These are phyloP conservation scores for Phaeosphaeria sp. DNA, from an alignment of 2,329 filamentous ascomycete species.

Conservation along the genomic window DNA sequence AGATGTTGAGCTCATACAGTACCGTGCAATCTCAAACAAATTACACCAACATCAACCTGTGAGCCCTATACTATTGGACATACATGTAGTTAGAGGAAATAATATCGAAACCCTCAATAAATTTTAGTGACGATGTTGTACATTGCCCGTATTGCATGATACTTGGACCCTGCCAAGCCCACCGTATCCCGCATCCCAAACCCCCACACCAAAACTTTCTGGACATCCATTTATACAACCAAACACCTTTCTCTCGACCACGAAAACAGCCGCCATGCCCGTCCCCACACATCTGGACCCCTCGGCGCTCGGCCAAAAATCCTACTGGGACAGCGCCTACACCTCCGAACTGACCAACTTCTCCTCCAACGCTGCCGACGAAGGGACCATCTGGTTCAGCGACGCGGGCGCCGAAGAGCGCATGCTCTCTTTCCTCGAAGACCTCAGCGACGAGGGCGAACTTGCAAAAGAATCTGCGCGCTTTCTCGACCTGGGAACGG, in stretches of 20 bases:
- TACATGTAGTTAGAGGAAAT: too few species aligned
- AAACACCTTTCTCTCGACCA: neutral
- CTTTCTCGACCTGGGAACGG: constrained; percentile 89
- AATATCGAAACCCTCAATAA: neutral
- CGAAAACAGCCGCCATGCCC: constrained; percentile 26
- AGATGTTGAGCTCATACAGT: constrained; percentile 24
- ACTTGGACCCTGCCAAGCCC: neutral
- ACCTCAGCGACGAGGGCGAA: constrained; percentile 59
- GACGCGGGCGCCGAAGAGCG: constrained; percentile 88
- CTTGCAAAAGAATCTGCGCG: constrained; percentile 52
- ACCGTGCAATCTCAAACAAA: too few species aligned
- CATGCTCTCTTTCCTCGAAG: constrained; percentile 67
- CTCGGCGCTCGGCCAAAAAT: constrained; percentile 83
- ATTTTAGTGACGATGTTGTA: neutral
- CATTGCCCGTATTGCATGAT: too few species aligned
- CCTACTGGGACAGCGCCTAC: constrained; percentile 70
- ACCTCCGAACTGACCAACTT: constrained; percentile 74
- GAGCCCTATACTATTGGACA: too few species aligned
- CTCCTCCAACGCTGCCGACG: constrained; percentile 73
- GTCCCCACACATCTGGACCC: constrained; percentile 65
- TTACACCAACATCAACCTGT: too few species aligned
- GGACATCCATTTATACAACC: neutral
- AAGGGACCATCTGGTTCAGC: constrained; percentile 95
- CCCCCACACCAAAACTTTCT: neutral
- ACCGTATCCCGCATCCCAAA: neutral